phyloP scores from a whole-genome alignment of 768 basidiomycete species.

The Nidularia sp. region DNA sequence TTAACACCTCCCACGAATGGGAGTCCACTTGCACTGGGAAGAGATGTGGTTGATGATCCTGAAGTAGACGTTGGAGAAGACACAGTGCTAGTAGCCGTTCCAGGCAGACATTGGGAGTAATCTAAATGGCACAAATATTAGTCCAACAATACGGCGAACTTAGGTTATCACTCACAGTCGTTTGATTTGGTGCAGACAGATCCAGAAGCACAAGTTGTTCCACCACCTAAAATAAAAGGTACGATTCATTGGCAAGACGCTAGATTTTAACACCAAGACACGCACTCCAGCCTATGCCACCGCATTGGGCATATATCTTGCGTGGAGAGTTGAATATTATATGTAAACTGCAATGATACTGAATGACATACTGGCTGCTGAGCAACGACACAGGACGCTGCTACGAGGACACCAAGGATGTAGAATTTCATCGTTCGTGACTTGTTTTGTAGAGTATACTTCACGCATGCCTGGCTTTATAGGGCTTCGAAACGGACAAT shows the following conservation, averaged over 20 bases:
- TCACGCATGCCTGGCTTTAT: too few species aligned
- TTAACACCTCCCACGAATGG: constrained; percentile 45
- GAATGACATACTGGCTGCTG: constrained; percentile 14
- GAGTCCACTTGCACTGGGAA: constrained; percentile 12
- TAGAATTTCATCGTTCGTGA: too few species aligned
- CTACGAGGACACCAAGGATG: not conserved
- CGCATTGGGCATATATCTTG: constrained; percentile 9
- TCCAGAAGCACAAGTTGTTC: constrained; percentile 30
- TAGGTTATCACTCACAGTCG: constrained; percentile 17
- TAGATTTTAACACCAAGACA: not conserved
- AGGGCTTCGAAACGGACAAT: too few species aligned
- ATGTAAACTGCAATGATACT: not conserved
- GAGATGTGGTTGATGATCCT: constrained; percentile 9
- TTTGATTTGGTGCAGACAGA: constrained; percentile 25
- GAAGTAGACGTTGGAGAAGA: constrained; percentile 9
- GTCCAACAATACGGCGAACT: not conserved
- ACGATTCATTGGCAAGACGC: not conserved
- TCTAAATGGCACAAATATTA: constrained; percentile 12
- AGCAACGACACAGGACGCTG: constrained; percentile 9
- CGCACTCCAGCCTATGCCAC: constrained; percentile 19
- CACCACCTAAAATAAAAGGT: constrained; percentile 14
- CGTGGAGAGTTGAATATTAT: not conserved
- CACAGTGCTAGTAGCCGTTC: constrained; percentile 15
- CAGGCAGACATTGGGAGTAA: constrained; percentile 31
- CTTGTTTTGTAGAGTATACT: too few species aligned